These are phyloP conservation scores for Choiromyces venosus DNA, from an alignment of 495 filamentous ascomycete species.

Conservation along the genomic window DNA sequence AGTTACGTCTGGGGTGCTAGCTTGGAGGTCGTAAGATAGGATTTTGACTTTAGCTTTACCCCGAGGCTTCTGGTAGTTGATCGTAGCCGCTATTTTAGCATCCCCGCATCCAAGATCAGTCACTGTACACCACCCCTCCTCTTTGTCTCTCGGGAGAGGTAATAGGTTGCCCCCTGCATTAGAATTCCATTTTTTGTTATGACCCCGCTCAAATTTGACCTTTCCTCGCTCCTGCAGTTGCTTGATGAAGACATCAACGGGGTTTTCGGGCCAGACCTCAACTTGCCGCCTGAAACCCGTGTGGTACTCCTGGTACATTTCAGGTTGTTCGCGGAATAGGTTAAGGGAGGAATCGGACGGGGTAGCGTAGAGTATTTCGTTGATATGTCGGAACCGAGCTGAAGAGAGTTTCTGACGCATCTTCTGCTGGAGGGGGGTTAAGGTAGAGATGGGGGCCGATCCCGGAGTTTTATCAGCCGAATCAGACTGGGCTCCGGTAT, in stretches of 20 bases:
- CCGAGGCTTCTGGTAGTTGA: slow-evolving; percentile 47
- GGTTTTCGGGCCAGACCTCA: slow-evolving; percentile 90
- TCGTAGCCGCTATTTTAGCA: slow-evolving; percentile 58
- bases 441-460: slow-evolving; percentile 44
- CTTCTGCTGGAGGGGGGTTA: slow-evolving; percentile 84
- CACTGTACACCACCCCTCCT: slow-evolving; percentile 62
- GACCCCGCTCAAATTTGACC: slow-evolving; percentile 39
- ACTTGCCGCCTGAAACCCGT: slow-evolving; percentile 91
- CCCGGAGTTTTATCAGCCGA: slow-evolving; percentile 29
- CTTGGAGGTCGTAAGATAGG: slow-evolving; percentile 57
- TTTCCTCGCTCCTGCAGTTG: slow-evolving; percentile 57
- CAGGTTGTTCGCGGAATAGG: slow-evolving; percentile 73
- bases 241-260: slow-evolving; percentile 73
- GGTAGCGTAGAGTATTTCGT: slow-evolving; percentile 90
- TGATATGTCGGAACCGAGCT: slow-evolving; percentile 93
- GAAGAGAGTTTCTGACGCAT: slow-evolving; percentile 92
- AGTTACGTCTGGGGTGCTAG: slow-evolving; percentile 65
- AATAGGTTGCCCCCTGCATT: slow-evolving; percentile 31
- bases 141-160: slow-evolving; percentile 41
- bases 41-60: slow-evolving; percentile 51
- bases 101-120: slow-evolving; percentile 82
- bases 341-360: slow-evolving; percentile 70
- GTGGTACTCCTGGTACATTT: slow-evolving; percentile 92
- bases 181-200: slow-evolving; percentile 42
- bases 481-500: slow-evolving; percentile 16